Evolutionary conservation across 2,329 filamentous ascomycete genomes (phyloP).

Genomic region (Tolypocladium ophioglossoides): DNA sequence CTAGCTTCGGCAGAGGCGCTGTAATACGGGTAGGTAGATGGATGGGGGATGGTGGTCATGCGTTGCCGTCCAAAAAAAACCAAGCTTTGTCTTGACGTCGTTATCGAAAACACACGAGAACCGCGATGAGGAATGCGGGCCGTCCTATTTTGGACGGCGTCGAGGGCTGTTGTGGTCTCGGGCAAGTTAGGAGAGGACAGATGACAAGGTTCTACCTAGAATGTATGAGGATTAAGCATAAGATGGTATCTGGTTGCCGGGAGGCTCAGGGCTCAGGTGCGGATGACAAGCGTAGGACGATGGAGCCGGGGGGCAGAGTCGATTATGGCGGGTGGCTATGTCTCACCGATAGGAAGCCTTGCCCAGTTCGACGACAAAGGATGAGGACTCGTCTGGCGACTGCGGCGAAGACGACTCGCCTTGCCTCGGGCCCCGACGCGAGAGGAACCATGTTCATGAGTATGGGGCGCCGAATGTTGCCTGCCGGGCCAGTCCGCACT

Average conservation of each 20-base stretch:
- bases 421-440: neutral
- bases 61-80: neutral
- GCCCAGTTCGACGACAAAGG: constrained; percentile 31
- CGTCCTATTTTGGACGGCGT: neutral
- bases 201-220: constrained; percentile 5
- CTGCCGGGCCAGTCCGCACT: neutral
- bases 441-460: neutral
- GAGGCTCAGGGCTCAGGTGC: constrained; percentile 3
- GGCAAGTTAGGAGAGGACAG: constrained; percentile 3
- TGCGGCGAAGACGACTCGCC: neutral
- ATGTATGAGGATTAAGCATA: constrained; percentile 6
- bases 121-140: neutral
- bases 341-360: constrained; percentile 13
- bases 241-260: constrained; percentile 5
- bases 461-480: neutral
- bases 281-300: constrained; percentile 5
- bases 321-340: neutral
- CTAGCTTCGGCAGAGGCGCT: constrained; percentile 2
- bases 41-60: constrained; percentile 1
- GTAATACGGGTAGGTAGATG: constrained; percentile 9
- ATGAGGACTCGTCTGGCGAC: neutral
- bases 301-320: constrained; percentile 1
- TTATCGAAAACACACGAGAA: neutral
- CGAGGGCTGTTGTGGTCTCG: neutral
- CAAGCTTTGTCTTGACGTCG: neutral